A percentile compares a stretch with the other conserved stretches of the same genome.
Conservation (phyloP, 345 rosid genomes). For the Aurinia saxatilis region DNA sequence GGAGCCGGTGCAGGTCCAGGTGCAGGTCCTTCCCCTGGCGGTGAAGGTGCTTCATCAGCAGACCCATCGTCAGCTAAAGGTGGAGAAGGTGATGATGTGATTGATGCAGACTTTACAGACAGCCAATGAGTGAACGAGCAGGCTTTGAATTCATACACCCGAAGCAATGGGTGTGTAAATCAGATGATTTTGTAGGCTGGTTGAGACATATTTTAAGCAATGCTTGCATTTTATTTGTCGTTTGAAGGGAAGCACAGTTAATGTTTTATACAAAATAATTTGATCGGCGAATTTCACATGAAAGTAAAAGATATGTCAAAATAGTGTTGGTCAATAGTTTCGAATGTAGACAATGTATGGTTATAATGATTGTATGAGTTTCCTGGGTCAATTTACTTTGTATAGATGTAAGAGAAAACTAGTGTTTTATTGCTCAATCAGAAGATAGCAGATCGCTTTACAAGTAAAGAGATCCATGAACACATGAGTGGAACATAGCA, state of each 20-base stretch:
- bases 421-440: too few relatives aligned
- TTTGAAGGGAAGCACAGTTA: neutral
- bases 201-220: constrained; percentile 8
- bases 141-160: neutral
- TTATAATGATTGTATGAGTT: too few relatives aligned
- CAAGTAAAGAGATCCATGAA: too few relatives aligned
- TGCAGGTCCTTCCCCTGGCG: constrained; percentile 55
- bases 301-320: too few relatives aligned
- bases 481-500: too few relatives aligned
- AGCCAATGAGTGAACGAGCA: constrained; percentile 49
- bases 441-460: too few relatives aligned
- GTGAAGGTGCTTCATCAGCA: constrained; percentile 41
- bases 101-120: constrained; percentile 88
- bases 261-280: neutral
- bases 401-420: too few relatives aligned
- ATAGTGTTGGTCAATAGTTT: too few relatives aligned
- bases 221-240: neutral
- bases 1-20: constrained; percentile 44
- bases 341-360: too few relatives aligned
- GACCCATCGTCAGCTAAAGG: constrained; percentile 50
- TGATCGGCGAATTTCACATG: neutral
- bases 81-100: constrained; percentile 70
- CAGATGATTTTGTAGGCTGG: constrained; percentile 23
- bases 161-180: neutral
- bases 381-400: too few relatives aligned